A percentile compares a stretch with the other conserved stretches of the same genome.
These are phyloP conservation scores for Gossypium sturtianum DNA, from an alignment of 345 rosid genomes.

Conservation along the genomic window DNA sequence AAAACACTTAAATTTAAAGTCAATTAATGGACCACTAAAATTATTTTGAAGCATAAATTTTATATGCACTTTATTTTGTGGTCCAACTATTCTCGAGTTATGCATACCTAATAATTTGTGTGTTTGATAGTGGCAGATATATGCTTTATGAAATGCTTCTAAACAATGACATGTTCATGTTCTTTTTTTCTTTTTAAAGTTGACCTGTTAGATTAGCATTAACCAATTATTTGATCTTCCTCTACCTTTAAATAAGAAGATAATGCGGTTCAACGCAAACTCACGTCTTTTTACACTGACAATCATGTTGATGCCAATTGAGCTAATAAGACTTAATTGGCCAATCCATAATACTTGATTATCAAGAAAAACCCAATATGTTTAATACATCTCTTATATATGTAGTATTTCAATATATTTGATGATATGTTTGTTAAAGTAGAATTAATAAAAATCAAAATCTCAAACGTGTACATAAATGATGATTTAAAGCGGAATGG, in stretches of 20 bases:
- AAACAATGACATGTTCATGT: background rate
- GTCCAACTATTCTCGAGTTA: slow-evolving; percentile 32
- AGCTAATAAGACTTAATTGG: too few species aligned
- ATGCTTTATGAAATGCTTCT: background rate
- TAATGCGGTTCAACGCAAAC: rapidly evolving
- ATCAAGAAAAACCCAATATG: too few species aligned
- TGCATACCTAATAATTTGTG: slow-evolving; percentile 9
- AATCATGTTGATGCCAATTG: rapidly evolving
- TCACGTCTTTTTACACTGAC: rapidly evolving
- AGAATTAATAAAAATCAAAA: too few species aligned
- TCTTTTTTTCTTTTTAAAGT: too few species aligned
- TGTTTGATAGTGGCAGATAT: background rate
- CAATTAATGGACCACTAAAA: slow-evolving; percentile 27
- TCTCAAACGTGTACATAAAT: background rate
- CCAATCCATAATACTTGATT: too few species aligned
- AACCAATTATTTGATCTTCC: background rate
- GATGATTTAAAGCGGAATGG: background rate
- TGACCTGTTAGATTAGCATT: background rate
- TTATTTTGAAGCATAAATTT: slow-evolving; percentile 26
- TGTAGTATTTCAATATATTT: too few species aligned
- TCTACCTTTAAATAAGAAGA: rapidly evolving
- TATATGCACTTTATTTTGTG: slow-evolving; percentile 23
- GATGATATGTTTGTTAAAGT: too few species aligned
- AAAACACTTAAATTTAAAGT: background rate
- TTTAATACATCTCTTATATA: too few species aligned